Conservation (phyloP, 2,329 filamentous ascomycete genomes). For the Apiospora hydei region DNA sequence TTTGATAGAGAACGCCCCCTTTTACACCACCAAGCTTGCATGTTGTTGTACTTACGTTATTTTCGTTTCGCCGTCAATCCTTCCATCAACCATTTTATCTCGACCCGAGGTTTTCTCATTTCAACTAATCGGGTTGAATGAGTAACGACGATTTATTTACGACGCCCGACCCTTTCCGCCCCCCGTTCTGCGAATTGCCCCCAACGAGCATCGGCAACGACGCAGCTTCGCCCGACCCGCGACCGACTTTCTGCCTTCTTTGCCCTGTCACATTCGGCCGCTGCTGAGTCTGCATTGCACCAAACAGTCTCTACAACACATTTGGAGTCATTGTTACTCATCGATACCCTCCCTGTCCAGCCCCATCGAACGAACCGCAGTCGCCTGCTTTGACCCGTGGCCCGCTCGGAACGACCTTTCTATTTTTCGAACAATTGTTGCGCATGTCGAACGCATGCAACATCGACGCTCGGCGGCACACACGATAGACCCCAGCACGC, state of each 20-base stretch:
- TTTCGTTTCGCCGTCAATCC: conserved; percentile 23
- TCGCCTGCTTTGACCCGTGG: conserved; percentile 21
- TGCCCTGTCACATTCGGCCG: not conserved
- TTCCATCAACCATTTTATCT: conserved; percentile 7
- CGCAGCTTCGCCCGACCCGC: conserved; percentile 11
- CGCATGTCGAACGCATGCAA: conserved; percentile 27
- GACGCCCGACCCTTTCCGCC: conserved; percentile 9
- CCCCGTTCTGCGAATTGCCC: not conserved
- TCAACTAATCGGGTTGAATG: conserved; percentile 1
- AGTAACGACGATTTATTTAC: conserved; percentile 19
- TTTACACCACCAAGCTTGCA: conserved; percentile 1
- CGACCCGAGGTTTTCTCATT: not conserved
- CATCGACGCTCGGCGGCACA: conserved; percentile 21
- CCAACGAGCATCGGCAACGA: not conserved
- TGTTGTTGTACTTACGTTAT: conserved; percentile 8
- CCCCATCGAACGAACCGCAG: not conserved
- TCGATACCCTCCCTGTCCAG: conserved; percentile 1
- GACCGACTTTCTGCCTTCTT: conserved; percentile 4
- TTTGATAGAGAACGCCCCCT: conserved; percentile 14
- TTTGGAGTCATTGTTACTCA: conserved; percentile 12
- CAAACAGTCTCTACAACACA: not conserved
- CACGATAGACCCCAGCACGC: conserved; percentile 23
- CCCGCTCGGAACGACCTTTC: not conserved
- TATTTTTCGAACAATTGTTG: conserved; percentile 16
- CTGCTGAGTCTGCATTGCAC: not conserved